A percentile compares a stretch with the other conserved stretches of the same genome.
These are phyloP conservation scores for Venturia effusa DNA, from an alignment of 2,329 filamentous ascomycete genomes.

Conservation along the genomic window DNA sequence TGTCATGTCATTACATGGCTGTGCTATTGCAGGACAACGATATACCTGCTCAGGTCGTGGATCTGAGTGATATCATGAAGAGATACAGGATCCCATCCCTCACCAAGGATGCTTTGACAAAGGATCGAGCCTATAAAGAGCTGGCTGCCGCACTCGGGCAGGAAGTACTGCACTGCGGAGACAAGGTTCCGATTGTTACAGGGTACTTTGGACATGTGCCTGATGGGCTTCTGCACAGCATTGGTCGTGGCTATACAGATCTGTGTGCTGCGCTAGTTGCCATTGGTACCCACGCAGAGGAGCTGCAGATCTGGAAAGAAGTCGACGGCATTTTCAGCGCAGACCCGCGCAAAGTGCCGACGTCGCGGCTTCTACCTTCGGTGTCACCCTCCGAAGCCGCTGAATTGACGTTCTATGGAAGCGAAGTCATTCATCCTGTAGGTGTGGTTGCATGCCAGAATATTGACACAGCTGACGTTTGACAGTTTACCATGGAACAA, in stretches of 20 bases:
- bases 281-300: slow-evolving; percentile 74
- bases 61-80: slow-evolving; percentile 72
- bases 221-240: slow-evolving; percentile 79
- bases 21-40: slow-evolving; percentile 69
- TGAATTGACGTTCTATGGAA: slow-evolving; percentile 65
- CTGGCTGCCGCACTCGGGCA: slow-evolving; percentile 30
- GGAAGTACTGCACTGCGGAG: slow-evolving; percentile 31
- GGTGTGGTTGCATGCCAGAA: neutral
- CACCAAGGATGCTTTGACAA: slow-evolving; percentile 25
- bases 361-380: slow-evolving; percentile 73
- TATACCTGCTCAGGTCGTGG: slow-evolving; percentile 79
- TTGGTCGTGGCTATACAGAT: slow-evolving; percentile 94
- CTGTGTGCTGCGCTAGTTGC: slow-evolving; percentile 86
- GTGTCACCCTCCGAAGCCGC: slow-evolving; percentile 94
- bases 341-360: slow-evolving; percentile 82
- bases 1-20: slow-evolving; percentile 87
- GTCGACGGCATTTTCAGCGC: slow-evolving; percentile 89
- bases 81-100: slow-evolving; percentile 26
- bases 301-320: slow-evolving; percentile 98
- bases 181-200: slow-evolving; percentile 47
- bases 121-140: slow-evolving; percentile 36
- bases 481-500: slow-evolving; percentile 63
- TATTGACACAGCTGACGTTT: neutral
- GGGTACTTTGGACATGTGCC: slow-evolving; percentile 94
- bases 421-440: slow-evolving; percentile 87